Percentiles rank a stretch among this genome's conserved stretches.
Conservation (phyloP, 75 land plant genomes). For the Pinus taeda region DNA sequence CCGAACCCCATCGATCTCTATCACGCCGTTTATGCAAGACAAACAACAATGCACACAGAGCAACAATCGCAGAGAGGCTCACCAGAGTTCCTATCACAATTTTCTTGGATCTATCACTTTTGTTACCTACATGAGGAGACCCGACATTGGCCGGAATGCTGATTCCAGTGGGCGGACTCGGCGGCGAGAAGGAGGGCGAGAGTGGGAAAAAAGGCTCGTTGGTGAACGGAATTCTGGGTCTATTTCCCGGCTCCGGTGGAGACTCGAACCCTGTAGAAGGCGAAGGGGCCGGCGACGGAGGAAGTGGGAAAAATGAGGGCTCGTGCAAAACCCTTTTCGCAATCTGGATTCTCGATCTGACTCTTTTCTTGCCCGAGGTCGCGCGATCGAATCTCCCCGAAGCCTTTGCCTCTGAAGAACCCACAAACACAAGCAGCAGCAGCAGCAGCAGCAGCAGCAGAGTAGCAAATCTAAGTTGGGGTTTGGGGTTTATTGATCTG, state of each 20-base stretch:
- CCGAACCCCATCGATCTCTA: constrained; percentile 1
- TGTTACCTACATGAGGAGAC: neutral
- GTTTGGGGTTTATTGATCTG: neutral
- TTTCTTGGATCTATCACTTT: neutral
- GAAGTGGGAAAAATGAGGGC: constrained; percentile 1
- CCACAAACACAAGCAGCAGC: neutral
- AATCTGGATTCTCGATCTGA: neutral
- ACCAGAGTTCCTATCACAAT: neutral
- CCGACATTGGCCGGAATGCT: constrained; percentile 1
- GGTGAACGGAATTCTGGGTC: neutral
- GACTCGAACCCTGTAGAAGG: neutral
- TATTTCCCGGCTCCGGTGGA: neutral
- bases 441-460: neutral
- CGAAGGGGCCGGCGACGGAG: neutral
- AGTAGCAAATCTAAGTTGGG: too few species aligned
- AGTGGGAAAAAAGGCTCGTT: neutral
- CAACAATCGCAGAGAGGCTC: neutral
- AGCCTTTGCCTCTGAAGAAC: neutral
- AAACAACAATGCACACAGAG: neutral
- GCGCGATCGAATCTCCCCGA: neutral
- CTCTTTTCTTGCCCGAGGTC: neutral
- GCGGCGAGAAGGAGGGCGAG: neutral
- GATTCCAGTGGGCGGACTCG: neutral
- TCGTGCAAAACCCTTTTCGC: constrained; percentile 6
- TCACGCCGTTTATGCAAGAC: neutral